Evolutionary conservation across 805 yeast species (phyloP), one percentile per base, ranked within the genome.

Genomic region (Dipodascus albidus): DNA sequence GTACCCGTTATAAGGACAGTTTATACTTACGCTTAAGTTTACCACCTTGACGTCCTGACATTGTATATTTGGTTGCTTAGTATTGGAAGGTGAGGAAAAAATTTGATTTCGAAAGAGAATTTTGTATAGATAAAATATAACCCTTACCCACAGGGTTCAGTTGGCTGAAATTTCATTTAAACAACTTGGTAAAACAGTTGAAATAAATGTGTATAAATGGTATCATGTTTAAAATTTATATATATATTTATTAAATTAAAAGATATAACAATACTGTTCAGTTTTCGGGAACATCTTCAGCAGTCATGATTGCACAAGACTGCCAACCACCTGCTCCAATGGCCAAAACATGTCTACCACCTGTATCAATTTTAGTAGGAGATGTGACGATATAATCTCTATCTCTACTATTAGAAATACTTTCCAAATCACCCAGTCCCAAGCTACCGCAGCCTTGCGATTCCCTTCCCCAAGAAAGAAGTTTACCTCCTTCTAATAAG

Each of bases 41-140:
- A 66, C 97, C 97, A 67, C 97, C 97, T 77, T 90, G 96, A 75
- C 96, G 89, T 64, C 96, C 89, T 51, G 96, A 88, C 96, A 89
- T 88, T 47, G 49, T 47, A 15, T 31, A 31, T 31, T 31, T n/a
- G 20, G n/a, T 14, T 38, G 44, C 20, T 38, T 17, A 14, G 4
- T 38, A 17, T 11, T 38, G 44, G 44, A 38, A 6, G 44, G 44
- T 19, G n/a, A 38, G 44, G n/a, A 38, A 38, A 17, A 17, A n/a
- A 6, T 38, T n/a, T 15, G 38, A 31, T n/a, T n/a, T n/a, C n/a
- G n/a, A n/a, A n/a, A n/a, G n/a, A 31, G 14, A 31, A 31, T 9
- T 31, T 31, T 31, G 38, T 15, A 9, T 31, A 31, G 38, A 31
- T 15, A 31, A 31, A 31, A 31, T 15, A 31, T 9, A 11, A 38